Conservation (phyloP, 306 rosid genomes). For the Acacia acuminata region DNA sequence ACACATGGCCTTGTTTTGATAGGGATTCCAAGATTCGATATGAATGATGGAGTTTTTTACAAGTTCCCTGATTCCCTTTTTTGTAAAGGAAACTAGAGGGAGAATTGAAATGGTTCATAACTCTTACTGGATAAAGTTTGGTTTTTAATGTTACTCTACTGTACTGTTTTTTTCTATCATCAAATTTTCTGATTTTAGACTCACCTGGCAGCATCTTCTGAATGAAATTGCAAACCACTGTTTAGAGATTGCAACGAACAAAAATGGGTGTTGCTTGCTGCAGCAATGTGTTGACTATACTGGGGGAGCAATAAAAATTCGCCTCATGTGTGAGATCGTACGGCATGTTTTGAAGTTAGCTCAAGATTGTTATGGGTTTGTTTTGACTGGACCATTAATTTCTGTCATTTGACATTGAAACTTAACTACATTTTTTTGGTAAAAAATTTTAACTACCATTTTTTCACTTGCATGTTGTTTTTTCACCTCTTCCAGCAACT, state of each 20-base stretch:
- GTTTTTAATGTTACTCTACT: not conserved
- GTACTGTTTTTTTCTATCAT: constrained; percentile 3
- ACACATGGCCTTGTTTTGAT: not conserved
- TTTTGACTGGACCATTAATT: not conserved
- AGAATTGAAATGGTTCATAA: not conserved
- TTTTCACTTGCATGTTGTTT: constrained; percentile 14
- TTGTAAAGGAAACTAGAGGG: not conserved
- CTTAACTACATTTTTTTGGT: not conserved
- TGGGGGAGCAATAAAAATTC: constrained; percentile 38
- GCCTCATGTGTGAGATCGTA: constrained; percentile 37
- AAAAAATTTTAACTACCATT: constrained; percentile 6
- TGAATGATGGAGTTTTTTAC: not conserved
- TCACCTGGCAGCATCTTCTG: constrained; percentile 52
- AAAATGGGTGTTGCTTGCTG: constrained; percentile 65
- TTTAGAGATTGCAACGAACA: constrained; percentile 49
- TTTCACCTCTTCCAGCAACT: constrained; percentile 52
- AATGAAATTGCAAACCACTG: constrained; percentile 41
- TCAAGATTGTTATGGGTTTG: constrained; percentile 63
- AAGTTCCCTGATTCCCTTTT: not conserved
- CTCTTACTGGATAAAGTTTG: not conserved
- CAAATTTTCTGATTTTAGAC: constrained; percentile 35
- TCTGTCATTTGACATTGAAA: not conserved
- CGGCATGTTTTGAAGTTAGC: constrained; percentile 38
- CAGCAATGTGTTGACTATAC: constrained; percentile 48
- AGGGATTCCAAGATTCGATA: not conserved